Evolutionary conservation across 2,329 filamentous ascomycete species (phyloP).

Genomic region (Allantophomopsis lycopodina): DNA sequence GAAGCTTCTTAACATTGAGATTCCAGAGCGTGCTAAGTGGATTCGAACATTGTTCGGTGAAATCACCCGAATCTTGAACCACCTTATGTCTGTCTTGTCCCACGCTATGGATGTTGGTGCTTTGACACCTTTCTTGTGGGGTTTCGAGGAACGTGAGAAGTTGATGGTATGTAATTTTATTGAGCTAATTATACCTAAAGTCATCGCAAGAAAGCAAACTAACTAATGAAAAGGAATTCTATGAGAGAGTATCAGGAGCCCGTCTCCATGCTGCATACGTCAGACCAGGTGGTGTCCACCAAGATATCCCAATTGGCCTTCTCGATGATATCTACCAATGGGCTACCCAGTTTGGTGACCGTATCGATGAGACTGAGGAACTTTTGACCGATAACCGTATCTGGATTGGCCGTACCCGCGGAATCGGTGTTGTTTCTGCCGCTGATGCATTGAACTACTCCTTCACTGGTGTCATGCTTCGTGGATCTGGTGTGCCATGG

Average conservation of each 20-base stretch:
- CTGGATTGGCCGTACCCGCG: conserved; percentile 89
- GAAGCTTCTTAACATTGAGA: conserved; percentile 94
- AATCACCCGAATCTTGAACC: conserved; percentile 87
- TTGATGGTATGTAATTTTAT: conserved; percentile 62
- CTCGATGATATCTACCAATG: conserved; percentile 99
- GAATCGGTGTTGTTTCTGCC: conserved; percentile 81
- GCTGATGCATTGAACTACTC: conserved; percentile 93
- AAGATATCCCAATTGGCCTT: conserved; percentile 86
- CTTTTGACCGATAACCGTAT: conserved; percentile 98
- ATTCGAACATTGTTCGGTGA: conserved; percentile 94
- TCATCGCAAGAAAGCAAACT: conserved; percentile 4
- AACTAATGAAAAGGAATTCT: conserved; percentile 67
- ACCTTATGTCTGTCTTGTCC: conserved; percentile 93
- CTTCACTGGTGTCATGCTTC: conserved; percentile 95
- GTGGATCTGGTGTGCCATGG: conserved; percentile 90
- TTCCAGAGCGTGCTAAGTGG: conserved; percentile 90
- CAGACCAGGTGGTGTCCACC: conserved; percentile 87
- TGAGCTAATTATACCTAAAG: conserved; percentile 5
- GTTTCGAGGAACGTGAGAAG: conserved; percentile 99
- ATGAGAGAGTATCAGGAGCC: conserved; percentile 95
- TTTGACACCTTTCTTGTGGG: conserved; percentile 96
- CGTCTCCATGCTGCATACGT: conserved; percentile 96
- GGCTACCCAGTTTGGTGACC: conserved; percentile 97
- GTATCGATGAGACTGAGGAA: conserved; percentile 97
- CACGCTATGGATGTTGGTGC: conserved; percentile 99